Percentiles rank a stretch among this genome's conserved stretches.
These are phyloP conservation scores for Akanthomyces lecanii DNA, from an alignment of 2,329 filamentous ascomycete species.

Conservation along the genomic window DNA sequence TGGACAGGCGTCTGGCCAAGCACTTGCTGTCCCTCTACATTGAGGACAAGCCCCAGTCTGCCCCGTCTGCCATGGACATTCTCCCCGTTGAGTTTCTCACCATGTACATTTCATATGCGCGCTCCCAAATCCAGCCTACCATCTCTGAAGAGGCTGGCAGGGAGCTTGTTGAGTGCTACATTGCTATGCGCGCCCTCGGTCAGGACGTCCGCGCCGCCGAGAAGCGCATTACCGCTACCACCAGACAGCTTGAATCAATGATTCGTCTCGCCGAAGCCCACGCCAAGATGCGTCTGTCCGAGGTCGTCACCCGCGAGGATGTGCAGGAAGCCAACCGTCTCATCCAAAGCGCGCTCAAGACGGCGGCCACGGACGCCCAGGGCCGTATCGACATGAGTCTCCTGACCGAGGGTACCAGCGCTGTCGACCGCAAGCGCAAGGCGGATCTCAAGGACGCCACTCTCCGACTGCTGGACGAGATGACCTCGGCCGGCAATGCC, in stretches of 20 bases:
- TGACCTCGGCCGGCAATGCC: conserved; percentile 62
- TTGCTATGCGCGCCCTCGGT: conserved; percentile 91
- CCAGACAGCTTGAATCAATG: conserved; percentile 95
- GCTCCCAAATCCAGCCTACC: conserved; percentile 75
- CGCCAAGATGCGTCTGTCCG: conserved; percentile 89
- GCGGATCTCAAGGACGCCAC: conserved; percentile 81
- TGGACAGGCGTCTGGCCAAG: conserved; percentile 81
- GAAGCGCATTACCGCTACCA: conserved; percentile 96
- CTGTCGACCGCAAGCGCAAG: conserved; percentile 76
- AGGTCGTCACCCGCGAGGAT: conserved; percentile 71
- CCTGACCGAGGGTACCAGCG: conserved; percentile 88
- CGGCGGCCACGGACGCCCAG: conserved; percentile 88
- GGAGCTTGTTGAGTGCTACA: conserved; percentile 81
- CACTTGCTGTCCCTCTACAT: conserved; percentile 96
- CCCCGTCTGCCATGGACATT: conserved; percentile 68
- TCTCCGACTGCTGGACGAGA: conserved; percentile 71
- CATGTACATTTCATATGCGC: conserved; percentile 94
- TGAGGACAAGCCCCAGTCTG: conserved; percentile 88
- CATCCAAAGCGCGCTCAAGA: conserved; percentile 92
- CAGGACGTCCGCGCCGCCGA: conserved; percentile 82
- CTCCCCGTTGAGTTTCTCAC: conserved; percentile 93
- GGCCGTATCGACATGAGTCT: conserved; percentile 96
- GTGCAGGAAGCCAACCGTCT: conserved; percentile 88
- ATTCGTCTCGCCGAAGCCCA: conserved; percentile 95
- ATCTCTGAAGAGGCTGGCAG: conserved; percentile 77